Base-by-base conservation (phyloP, 1,139 yeast genomes). In the Meyerozyma athensensis region DNA sequence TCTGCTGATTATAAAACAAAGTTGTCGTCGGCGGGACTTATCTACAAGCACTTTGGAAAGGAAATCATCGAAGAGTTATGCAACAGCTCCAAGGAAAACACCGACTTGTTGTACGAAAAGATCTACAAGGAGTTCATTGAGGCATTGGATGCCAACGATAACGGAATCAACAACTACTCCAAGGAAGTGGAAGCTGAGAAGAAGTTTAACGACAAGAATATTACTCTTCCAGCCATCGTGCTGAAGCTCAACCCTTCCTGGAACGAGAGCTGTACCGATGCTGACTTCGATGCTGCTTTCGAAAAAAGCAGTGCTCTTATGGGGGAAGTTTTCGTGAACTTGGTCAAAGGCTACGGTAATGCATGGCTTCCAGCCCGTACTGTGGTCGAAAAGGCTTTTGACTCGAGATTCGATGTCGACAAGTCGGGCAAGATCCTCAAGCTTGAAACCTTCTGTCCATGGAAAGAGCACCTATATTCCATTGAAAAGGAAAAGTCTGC, bases 331-430 rank as follows among this genome's bases (percentile, higher is more conserved):
- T 92, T 92, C 57, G 68, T 75, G 41, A 76, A 77, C 43, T 68
- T 81, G 43, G 79, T 90, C 36, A 72, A 74, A 32, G 80, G 81
- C 37, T 81, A 81, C 54, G 97, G 96, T 22, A 72, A 79, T 43
- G 78, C 95, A 12, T 92, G 97, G 95, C 71, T 87, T 45, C 97
- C 96, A 35, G 97, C 97, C 19, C 84, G 86, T 56, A 67, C 75
- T 36, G 66, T 84, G 34, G 97, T 92, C 23, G 73, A 74, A 47
- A 63, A 68, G n/a, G 89, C 96, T 0, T 76, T 87, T 49, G 65
- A 66, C 5, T 51, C 62, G 14, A 71, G 92, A 59, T 65, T 63
- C 37, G 62, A 73, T 3, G 72, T 72, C 30, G 81, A 82, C 50
- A 49, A 63, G 42, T 71, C 82, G 19, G 96, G 96, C 21, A 77